Evolutionary conservation across 192 early-diverging fungal species (phyloP).

Genomic region (Coemansia brasiliensis): DNA sequence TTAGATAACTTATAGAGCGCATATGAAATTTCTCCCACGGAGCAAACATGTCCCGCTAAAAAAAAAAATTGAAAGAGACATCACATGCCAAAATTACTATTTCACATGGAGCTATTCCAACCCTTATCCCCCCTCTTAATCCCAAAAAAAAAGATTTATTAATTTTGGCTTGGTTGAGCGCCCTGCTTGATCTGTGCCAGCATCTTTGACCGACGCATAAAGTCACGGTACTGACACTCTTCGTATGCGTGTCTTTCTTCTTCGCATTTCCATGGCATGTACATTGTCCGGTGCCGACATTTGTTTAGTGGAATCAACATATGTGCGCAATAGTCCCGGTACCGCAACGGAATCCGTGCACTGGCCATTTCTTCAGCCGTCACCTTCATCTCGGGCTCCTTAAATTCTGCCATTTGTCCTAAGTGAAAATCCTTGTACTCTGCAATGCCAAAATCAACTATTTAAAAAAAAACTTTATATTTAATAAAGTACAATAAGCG

Average conservation of each 20-base stretch:
- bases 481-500: no score
- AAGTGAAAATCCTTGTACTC: no score
- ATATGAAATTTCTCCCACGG: conserved; percentile 1
- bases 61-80: no score
- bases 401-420: conserved; percentile 29
- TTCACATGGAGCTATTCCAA: no score
- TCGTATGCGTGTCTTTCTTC: conserved; percentile 84
- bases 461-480: no score
- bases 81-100: no score
- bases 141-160: neutral
- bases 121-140: neutral
- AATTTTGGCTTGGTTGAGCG: neutral
- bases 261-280: conserved; percentile 93
- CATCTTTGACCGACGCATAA: conserved; percentile 53
- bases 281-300: conserved; percentile 81
- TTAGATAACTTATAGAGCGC: neutral
- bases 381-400: conserved; percentile 75
- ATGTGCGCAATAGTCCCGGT: conserved; percentile 94
- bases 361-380: conserved; percentile 84
- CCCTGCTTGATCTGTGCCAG: conserved; percentile 46
- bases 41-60: neutral
- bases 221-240: conserved; percentile 95
- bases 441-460: no score
- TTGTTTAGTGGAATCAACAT: conserved; percentile 88
- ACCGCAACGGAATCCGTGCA: conserved; percentile 78